Evolutionary conservation across 345 rosid genomes (phyloP), one percentile per base, ranked within the genome.

Genomic region (Sisymbrium altissimum): DNA sequence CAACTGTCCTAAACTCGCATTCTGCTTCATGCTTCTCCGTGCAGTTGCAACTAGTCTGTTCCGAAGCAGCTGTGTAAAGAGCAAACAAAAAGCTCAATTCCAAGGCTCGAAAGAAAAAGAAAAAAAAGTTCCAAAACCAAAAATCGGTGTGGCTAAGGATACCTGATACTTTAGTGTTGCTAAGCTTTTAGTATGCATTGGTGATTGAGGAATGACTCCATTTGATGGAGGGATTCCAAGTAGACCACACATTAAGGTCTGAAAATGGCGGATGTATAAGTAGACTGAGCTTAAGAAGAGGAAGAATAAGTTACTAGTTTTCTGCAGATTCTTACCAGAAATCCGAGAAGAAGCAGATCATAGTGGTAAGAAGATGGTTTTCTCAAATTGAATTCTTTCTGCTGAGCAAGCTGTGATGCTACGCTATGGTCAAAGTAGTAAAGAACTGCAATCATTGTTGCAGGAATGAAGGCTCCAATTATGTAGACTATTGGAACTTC

Each of bases 131-230:
- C 5, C 21, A 0, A 17, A 53, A 44, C 4, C 21, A 39, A 4
- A n/a, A 33, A 44, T 29, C 12, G n/a, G 19, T 18, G 84, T 79
- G 80, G 86, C 89, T 27, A 92, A 85, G 89, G 50, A n/a, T 78
- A 93, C 97, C 94, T 93, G 97, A 80, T 91, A 90, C 76, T 91
- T 94, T 66, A 91, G 81, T 60, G 97, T 89, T 62, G 98, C 95
- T 78, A 94, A 83, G 86, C 95, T 87, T 67, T 94, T 94, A 7
- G 98, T 94, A 71, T 94, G 98, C 98, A 94, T 94, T 39, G 98
- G 98, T 48, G 98, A 94, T 68, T 94, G 97, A 9, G 98, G 98
- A 66, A 94, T 91, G 62, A 94, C 98, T 64, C 98, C 98, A 75
- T 94, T 94, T 46, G 98, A 86, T 54, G 98, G 97, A 27, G 98